phyloP scores from a whole-genome alignment of 139 green algal species.

The Coelastrella sp. region DNA sequence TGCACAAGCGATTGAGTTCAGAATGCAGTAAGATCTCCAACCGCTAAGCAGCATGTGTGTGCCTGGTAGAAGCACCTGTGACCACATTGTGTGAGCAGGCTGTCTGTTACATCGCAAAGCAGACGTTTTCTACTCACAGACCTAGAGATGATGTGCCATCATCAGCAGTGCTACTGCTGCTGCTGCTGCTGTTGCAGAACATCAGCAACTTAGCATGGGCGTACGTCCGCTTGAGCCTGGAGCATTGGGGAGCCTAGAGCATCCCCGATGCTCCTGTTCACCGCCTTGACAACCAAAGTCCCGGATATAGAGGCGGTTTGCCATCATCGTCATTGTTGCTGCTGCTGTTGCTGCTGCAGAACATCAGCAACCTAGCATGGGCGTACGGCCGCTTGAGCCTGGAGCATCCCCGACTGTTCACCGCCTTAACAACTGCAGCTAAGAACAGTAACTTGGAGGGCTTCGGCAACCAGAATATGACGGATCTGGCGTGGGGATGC shows the following conservation, averaged over 20 bases:
- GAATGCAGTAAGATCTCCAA: too few species aligned
- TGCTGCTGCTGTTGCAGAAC: constrained; percentile 35
- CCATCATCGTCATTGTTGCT: not conserved
- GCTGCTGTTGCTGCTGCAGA: constrained; percentile 29
- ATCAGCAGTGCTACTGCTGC: not conserved
- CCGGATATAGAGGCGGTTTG: not conserved
- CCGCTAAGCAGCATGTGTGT: too few species aligned
- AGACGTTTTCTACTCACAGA: too few species aligned
- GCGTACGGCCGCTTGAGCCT: constrained; percentile 2
- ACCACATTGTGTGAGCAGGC: too few species aligned
- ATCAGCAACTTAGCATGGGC: constrained; percentile 31
- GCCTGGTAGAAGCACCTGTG: too few species aligned
- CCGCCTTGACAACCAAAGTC: not conserved
- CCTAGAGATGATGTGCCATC: not conserved
- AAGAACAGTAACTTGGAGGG: constrained; percentile 5
- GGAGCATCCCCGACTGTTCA: constrained; percentile 7
- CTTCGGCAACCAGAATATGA: constrained; percentile 38
- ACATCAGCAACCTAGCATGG: constrained; percentile 33
- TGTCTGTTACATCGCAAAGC: too few species aligned
- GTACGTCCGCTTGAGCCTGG: not conserved
- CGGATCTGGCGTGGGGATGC: constrained; percentile 45
- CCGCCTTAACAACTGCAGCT: constrained; percentile 1
- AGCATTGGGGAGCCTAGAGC: not conserved
- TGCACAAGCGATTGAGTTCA: too few species aligned
- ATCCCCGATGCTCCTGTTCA: constrained; percentile 4